Percentiles rank a stretch among this genome's conserved stretches.
Evolutionary conservation across 2,329 filamentous ascomycete species (phyloP).

Genomic region (Fusarium acutatum): DNA sequence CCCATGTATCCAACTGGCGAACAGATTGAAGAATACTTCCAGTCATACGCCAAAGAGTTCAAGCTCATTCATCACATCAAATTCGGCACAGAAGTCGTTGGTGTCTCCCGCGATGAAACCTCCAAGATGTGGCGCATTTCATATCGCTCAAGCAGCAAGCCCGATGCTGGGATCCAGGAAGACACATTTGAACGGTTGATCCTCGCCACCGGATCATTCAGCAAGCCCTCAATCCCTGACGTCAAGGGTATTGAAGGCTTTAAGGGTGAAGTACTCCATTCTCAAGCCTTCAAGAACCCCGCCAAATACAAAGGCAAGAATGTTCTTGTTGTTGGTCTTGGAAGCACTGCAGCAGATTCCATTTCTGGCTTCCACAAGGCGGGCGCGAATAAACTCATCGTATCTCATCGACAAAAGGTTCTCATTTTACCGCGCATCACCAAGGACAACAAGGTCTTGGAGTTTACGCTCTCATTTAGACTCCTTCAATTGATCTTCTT

Average conservation of each 20-base stretch:
- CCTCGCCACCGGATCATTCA: slow-evolving; percentile 5
- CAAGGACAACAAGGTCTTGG: neutral
- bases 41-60: slow-evolving; percentile 1
- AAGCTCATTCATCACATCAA: neutral
- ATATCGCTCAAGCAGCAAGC: neutral
- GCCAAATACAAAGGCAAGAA: neutral
- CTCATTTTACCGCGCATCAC: neutral
- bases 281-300: slow-evolving; percentile 2
- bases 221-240: neutral
- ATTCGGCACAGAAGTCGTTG: neutral
- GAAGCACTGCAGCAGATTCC: neutral
- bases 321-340: neutral
- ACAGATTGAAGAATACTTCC: neutral
- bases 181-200: slow-evolving; percentile 9
- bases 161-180: neutral
- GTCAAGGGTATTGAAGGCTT: slow-evolving; percentile 2
- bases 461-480: neutral
- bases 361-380: neutral
- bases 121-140: neutral
- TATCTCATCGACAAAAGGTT: neutral
- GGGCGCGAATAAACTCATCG: neutral
- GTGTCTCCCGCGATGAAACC: neutral
- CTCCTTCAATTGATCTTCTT: neutral
- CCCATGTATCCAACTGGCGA: slow-evolving; percentile 6
- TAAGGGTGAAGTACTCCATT: slow-evolving; percentile 1